phyloP scores from a whole-genome alignment of 2,329 filamentous ascomycete species.

The Microcyclospora tardicrescens region DNA sequence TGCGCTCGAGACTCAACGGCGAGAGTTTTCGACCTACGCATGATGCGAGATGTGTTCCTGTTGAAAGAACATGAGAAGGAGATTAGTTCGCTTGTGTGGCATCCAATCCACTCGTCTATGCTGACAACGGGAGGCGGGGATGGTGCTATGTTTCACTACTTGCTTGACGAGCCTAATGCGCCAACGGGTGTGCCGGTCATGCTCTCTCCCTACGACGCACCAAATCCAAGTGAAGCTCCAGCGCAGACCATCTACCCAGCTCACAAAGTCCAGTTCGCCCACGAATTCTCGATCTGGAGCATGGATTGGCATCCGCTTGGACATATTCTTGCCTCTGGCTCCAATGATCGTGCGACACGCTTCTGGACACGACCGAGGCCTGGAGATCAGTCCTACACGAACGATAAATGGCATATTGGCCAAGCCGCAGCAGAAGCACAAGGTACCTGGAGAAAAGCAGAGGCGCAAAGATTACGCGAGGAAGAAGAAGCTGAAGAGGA shows the following conservation, averaged over 20 bases:
- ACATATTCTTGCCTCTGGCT: slow-evolving; percentile 88
- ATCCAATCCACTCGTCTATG: slow-evolving; percentile 79
- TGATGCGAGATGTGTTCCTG: slow-evolving; percentile 95
- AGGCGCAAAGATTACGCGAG: slow-evolving; percentile 67
- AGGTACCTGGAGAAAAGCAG: slow-evolving; percentile 81
- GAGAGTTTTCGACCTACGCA: slow-evolving; percentile 84
- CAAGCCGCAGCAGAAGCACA: slow-evolving; percentile 85
- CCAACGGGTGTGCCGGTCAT: slow-evolving; percentile 59
- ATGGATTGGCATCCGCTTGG: slow-evolving; percentile 95
- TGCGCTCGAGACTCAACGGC: slow-evolving; percentile 88
- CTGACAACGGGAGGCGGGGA: slow-evolving; percentile 85
- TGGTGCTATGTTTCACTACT: slow-evolving; percentile 80
- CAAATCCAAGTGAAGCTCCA: slow-evolving; percentile 65
- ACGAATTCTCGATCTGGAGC: slow-evolving; percentile 94
- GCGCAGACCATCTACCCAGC: slow-evolving; percentile 87
- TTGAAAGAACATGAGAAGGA: slow-evolving; percentile 94
- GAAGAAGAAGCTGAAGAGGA: slow-evolving; percentile 90
- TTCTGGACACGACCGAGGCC: slow-evolving; percentile 92
- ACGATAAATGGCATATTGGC: slow-evolving; percentile 90
- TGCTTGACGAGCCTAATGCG: slow-evolving; percentile 88
- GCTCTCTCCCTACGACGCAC: slow-evolving; percentile 70
- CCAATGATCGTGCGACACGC: slow-evolving; percentile 89
- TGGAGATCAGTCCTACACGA: slow-evolving; percentile 71
- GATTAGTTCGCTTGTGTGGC: slow-evolving; percentile 83
- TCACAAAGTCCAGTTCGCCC: slow-evolving; percentile 74